A percentile compares a stretch with the other conserved stretches of the same genome.
These are phyloP conservation scores for Sordaria brevicollis DNA, from an alignment of 495 filamentous ascomycete species.

Conservation along the genomic window DNA sequence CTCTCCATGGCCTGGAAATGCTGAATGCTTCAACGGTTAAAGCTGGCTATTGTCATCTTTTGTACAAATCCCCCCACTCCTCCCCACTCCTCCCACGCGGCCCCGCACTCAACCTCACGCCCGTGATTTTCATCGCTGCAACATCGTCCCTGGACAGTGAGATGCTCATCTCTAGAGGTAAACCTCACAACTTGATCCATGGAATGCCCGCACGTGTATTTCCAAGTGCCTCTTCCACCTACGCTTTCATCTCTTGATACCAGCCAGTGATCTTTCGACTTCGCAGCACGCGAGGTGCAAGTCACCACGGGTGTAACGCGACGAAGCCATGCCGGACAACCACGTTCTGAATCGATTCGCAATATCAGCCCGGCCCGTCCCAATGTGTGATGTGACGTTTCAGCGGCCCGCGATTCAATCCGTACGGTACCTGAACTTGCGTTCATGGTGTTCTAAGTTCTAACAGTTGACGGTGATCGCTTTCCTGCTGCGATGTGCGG, in stretches of 20 bases:
- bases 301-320: not conserved
- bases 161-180: too few relatives aligned
- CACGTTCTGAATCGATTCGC: not conserved
- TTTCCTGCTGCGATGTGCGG: not conserved
- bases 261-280: not conserved
- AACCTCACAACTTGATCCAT: not conserved
- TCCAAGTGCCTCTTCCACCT: not conserved
- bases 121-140: not conserved
- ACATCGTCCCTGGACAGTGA: not conserved
- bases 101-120: not conserved
- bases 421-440: not conserved
- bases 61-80: not conserved
- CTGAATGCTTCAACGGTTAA: not conserved
- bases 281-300: not conserved
- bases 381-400: not conserved
- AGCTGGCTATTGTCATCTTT: not conserved
- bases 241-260: not conserved
- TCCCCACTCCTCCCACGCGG: not conserved
- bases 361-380: not conserved
- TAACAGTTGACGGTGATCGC: not conserved
- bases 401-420: not conserved
- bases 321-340: not conserved
- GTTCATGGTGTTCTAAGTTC: too few relatives aligned
- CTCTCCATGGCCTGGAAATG: too few relatives aligned
- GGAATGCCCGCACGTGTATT: not conserved